These are phyloP conservation scores for Cladosporium sp. DNA, from an alignment of 2,329 filamentous ascomycete species.

Conservation along the genomic window DNA sequence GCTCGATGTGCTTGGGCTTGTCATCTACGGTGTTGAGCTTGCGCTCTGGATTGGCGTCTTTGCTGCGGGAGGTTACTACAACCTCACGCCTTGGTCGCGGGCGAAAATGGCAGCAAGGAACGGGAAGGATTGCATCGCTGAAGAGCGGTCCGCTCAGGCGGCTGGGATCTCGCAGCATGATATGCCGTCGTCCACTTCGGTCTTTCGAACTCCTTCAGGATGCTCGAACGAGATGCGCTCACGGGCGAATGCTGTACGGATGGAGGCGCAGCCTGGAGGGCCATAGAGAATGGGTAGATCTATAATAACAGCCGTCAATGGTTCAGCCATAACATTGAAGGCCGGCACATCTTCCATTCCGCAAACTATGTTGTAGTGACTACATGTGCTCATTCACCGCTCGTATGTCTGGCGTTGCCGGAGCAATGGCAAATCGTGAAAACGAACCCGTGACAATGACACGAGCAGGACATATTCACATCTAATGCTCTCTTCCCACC, in stretches of 20 bases:
- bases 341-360: no score
- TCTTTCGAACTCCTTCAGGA: constrained; percentile 55
- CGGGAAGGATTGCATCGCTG: constrained; percentile 1
- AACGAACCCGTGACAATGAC: no score
- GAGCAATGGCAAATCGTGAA: no score
- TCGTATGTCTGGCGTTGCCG: no score
- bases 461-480: no score
- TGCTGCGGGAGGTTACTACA: constrained; percentile 61
- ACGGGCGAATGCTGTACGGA: constrained; percentile 11
- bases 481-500: no score
- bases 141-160: constrained; percentile 1
- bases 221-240: constrained; percentile 29
- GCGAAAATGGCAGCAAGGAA: constrained; percentile 28
- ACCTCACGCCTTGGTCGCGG: constrained; percentile 56
- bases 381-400: no score
- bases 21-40: constrained; percentile 65
- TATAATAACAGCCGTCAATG: no score
- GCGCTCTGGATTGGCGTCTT: constrained; percentile 65
- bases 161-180: constrained; percentile 41
- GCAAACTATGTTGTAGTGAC: no score
- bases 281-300: no score
- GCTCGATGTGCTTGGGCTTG: constrained; percentile 58
- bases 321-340: no score
- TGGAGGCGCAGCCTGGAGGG: constrained; percentile 5
- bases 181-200: constrained; percentile 58